Percentiles rank a stretch among this genome's conserved stretches.
Evolutionary conservation across 73 alveolate genomes (phyloP).

Genomic region (Stentor roeselii): DNA sequence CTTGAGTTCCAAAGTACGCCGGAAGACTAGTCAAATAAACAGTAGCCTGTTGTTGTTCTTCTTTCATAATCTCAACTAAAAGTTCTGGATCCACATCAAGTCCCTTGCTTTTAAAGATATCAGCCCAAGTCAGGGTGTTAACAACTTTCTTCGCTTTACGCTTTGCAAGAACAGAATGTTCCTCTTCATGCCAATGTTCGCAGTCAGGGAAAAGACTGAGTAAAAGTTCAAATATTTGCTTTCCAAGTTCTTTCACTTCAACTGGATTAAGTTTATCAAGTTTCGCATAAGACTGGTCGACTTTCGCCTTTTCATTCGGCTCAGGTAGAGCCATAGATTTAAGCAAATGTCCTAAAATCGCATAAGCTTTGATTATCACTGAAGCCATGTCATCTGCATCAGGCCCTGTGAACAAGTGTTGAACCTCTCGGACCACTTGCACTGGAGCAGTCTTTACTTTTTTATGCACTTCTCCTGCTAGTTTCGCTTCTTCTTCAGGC

Average conservation of each 20-base stretch:
- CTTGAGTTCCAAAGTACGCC: neutral
- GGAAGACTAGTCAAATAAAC: neutral
- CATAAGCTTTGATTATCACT: neutral
- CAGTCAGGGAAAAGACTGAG: neutral
- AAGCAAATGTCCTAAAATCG: neutral
- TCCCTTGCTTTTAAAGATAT: neutral
- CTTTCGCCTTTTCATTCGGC: neutral
- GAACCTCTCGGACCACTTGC: neutral
- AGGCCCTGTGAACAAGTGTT: conserved; percentile 3
- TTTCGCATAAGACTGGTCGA: neutral
- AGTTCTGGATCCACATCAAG: neutral
- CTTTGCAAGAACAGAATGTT: neutral
- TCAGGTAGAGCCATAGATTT: neutral
- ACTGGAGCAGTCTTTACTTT: neutral
- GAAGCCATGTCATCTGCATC: neutral
- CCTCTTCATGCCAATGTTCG: conserved; percentile 8
- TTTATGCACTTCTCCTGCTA: neutral
- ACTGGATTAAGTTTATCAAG: neutral
- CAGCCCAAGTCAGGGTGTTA: neutral
- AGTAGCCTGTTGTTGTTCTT: neutral
- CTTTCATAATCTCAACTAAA: neutral
- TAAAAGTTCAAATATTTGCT: neutral
- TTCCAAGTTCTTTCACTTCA: neutral
- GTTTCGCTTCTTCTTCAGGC: neutral
- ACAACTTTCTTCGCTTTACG: neutral